Conservation (phyloP, 2,329 filamentous ascomycete species). For the Alternaria solani region DNA sequence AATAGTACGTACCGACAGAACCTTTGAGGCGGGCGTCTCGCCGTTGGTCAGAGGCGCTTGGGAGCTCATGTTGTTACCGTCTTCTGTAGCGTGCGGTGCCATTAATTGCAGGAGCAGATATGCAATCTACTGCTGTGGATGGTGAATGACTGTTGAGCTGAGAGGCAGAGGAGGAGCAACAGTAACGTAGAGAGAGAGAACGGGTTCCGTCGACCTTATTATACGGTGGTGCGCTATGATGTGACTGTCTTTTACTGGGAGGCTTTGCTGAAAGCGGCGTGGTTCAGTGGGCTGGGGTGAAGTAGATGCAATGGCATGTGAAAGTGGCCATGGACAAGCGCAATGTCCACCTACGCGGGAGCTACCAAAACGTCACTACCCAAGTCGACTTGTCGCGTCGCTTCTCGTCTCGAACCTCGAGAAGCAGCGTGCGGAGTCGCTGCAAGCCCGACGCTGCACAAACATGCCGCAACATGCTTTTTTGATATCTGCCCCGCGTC, state of each 20-base stretch:
- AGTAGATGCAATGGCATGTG: constrained; percentile 31
- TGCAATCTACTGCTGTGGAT: constrained; percentile 7
- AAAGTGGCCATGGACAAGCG: constrained; percentile 21
- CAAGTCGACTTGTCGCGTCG: neutral
- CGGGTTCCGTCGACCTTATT: constrained; percentile 29
- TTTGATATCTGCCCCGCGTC: constrained; percentile 14
- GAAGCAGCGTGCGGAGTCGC: constrained; percentile 5
- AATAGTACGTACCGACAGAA: constrained; percentile 48
- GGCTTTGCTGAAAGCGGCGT: constrained; percentile 34
- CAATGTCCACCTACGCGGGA: neutral
- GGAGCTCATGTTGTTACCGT: constrained; percentile 43
- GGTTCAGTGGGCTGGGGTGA: constrained; percentile 15
- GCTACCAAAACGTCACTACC: constrained; percentile 13
- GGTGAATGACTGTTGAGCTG: constrained; percentile 12
- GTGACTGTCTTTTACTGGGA: constrained; percentile 27
- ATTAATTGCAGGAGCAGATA: constrained; percentile 22
- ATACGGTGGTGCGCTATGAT: constrained; percentile 31
- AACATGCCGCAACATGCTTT: constrained; percentile 7
- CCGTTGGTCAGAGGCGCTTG: constrained; percentile 49
- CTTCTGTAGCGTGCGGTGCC: constrained; percentile 47
- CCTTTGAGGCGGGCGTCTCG: constrained; percentile 50
- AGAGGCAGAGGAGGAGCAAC: constrained; percentile 15
- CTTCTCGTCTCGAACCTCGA: constrained; percentile 1
- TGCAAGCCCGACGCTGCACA: constrained; percentile 7
- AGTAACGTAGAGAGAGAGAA: constrained; percentile 17